Conservation (phyloP, 108 stramenopile genomes). For the Skeletonema potamos region DNA sequence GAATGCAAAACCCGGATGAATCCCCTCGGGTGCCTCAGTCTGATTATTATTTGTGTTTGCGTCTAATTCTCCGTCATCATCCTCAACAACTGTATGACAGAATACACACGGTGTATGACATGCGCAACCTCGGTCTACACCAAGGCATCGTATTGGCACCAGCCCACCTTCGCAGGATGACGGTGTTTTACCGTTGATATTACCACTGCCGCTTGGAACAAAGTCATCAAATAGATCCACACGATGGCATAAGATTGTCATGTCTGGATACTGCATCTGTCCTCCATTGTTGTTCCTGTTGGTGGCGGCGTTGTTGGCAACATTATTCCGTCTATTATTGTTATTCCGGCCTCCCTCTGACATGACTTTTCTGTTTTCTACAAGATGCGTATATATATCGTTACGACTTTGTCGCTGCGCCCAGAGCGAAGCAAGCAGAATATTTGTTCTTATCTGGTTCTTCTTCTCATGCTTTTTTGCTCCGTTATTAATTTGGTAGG, state of each 20-base stretch:
- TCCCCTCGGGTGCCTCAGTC: conserved; percentile 11
- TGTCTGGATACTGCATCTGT: conserved; percentile 3
- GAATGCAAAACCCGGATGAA: conserved; percentile 38
- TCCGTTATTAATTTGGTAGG: not conserved
- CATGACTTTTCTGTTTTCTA: not conserved
- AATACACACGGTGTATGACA: conserved; percentile 38
- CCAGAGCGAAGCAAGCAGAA: not conserved
- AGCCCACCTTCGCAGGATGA: not conserved
- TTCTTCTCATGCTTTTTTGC: not conserved
- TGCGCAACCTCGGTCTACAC: conserved; percentile 32
- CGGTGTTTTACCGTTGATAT: not conserved
- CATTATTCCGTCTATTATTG: conserved; percentile 1
- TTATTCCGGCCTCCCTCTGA: not conserved
- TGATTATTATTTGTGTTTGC: not conserved
- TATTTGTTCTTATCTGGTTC: not conserved
- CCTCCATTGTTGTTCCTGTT: not conserved
- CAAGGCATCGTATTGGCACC: conserved; percentile 31
- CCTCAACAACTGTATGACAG: conserved; percentile 34
- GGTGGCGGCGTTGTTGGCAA: not conserved
- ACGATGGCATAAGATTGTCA: conserved; percentile 47
- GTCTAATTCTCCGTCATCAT: conserved; percentile 3
- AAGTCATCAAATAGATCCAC: conserved; percentile 50
- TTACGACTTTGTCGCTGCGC: not conserved
- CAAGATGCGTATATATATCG: not conserved
- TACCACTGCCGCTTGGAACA: conserved; percentile 14